A percentile compares a stretch with the other conserved stretches of the same genome.
phyloP scores from a whole-genome alignment of 73 alveolate genomes.

The Tetrahymena elliotti region DNA sequence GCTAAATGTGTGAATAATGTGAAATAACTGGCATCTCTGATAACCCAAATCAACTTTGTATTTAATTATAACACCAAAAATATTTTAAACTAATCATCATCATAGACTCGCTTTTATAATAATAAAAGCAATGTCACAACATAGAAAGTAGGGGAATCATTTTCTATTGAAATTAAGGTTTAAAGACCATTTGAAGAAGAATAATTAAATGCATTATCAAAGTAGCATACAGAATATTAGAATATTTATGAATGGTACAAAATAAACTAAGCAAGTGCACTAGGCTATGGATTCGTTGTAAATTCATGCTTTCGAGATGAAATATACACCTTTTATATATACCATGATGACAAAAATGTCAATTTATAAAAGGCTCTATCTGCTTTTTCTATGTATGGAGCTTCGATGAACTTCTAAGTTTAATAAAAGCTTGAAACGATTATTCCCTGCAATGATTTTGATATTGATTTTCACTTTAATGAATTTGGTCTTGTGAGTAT shows the following conservation, averaged over 20 bases:
- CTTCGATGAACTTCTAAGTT: not conserved
- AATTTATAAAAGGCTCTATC: not conserved
- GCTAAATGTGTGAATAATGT: not conserved
- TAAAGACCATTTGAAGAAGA: not conserved
- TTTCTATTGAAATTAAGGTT: not conserved
- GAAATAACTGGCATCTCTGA: not conserved
- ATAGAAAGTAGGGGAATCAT: not conserved
- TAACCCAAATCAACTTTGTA: not conserved
- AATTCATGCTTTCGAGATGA: not conserved
- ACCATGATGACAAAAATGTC: not conserved
- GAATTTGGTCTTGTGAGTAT: not conserved
- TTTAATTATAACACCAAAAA: not conserved
- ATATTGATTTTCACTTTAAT: not conserved
- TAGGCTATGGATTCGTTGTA: not conserved
- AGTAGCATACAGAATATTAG: not conserved
- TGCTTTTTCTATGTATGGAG: not conserved
- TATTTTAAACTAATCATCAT: not conserved
- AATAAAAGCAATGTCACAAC: not conserved
- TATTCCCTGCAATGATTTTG: not conserved
- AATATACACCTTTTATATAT: not conserved
- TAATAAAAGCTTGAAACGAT: not conserved
- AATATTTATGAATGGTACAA: not conserved
- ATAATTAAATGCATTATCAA: not conserved
- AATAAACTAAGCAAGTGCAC: not conserved
- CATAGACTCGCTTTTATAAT: not conserved